Evolutionary conservation across 495 filamentous ascomycete genomes (phyloP), one percentile per base, ranked within the genome.

Genomic region (Sphaerosporella brunnea): DNA sequence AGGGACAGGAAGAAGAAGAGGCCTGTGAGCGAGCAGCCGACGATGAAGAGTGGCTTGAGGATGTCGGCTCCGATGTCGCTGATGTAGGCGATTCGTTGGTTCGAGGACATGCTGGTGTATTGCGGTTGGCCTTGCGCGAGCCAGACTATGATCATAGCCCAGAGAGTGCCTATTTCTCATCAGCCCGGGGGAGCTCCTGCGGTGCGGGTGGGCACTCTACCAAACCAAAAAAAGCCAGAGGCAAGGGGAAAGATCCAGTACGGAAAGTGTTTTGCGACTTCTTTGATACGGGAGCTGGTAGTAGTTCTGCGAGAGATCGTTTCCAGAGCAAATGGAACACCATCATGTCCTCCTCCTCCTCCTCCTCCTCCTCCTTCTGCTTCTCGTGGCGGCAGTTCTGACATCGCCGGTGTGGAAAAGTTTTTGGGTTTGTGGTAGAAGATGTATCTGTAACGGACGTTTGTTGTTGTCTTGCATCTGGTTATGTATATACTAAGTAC

Each of bases 11-110:
- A 83, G 48, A 97, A 75, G 51, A 84, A 80, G 26, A 94, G 67
- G 44, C 85, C 83, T 15, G 82, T 87, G 16, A 94, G 67, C 9
- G 70, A 66, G 64, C 77, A 79, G 46, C 85, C 85, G 9, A 77
- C 68, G 49, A 97, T 75, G 68, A 97, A 97, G 1, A 96, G 68
- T 0, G 90, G 90, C 51, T 94, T 84, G 2, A 94, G 66, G 0
- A 67, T 65, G 21, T 68, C 59, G 0, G 80, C 79, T 5, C 58
- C 90, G 23, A 94, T 69, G 63, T 95, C 85, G n/a, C 77, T 81
- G 53, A 85, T 83, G 60, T 82, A 93, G 61, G 88, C 82, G 47
- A 94, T 84, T 2, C 59, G 68, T 55, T 88, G 82, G 39, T 55
- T 58, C 0, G 49, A 16, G n/a, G 65, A 62, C 81, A 87, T 84